Evolutionary conservation across 768 basidiomycete genomes (phyloP), one percentile per base, ranked within the genome.

Genomic region (Gymnopilus dilepis): DNA sequence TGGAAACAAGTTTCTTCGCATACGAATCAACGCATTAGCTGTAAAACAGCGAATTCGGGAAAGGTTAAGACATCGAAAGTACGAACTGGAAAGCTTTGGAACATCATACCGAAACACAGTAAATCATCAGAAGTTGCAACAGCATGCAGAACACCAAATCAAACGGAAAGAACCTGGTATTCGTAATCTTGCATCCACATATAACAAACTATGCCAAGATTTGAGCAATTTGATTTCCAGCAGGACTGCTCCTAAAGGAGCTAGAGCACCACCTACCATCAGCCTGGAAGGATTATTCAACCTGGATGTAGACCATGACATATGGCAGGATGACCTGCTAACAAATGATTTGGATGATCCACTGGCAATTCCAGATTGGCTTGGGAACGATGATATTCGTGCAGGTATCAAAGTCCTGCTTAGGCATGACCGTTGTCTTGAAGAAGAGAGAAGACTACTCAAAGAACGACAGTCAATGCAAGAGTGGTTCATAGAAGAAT

Each of bases 401-500:
- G 57, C 38, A 0, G 75, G 77, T 0, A 80, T 80, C 5, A 58
- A 52, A 17, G 69, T 66, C 5, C 55, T 74, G 56, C 66, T 76
- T n/a, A 63, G 71, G 13, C 28, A 60, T 19, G 67, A 74, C n/a
- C 54, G 68, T 1, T 73, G 72, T 54, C 30, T 52, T 11, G 73
- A 78, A 57, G 73, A 78, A 47, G 47, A 43, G 19, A 43, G n/a
- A 22, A 7, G 42, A 7, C n/a, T 43, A n/a, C 12, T n/a, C n/a
- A n/a, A n/a, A n/a, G n/a, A n/a, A n/a, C n/a, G n/a, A n/a, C n/a
- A n/a, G n/a, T n/a, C n/a, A n/a, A n/a, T n/a, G n/a, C n/a, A n/a
- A n/a, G n/a, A n/a, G n/a, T n/a, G n/a, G n/a, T n/a, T n/a, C n/a
- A n/a, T 8, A 43, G 19, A 43, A 19, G 19, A 43, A 22, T 43